Evolutionary conservation across 306 rosid species (phyloP), one percentile per base, ranked within the genome.

Genomic region (Ormosia semicastrata): DNA sequence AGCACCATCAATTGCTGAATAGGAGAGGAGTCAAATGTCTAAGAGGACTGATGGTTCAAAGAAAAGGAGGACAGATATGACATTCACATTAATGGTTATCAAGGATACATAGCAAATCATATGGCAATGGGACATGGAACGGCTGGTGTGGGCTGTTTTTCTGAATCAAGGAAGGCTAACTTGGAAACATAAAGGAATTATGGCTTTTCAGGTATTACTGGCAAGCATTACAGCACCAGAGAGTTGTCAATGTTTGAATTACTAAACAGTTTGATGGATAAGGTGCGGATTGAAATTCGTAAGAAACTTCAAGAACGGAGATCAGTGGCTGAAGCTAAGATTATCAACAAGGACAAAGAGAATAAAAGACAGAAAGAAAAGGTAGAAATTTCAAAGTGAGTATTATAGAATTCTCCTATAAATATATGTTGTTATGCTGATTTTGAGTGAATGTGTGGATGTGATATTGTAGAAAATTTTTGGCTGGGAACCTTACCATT

Each of bases 271-370:
- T 80, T 93, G 83, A 62, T 91, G 77, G 83, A 81, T 39, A 95
- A 88, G 88, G 90, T 97, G 2, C 92, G 81, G 71, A 71, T 4
- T 75, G 94, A 86, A 69, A 85, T 95, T 78, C 68, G 70, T 37
- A 93, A 86, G 88, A 85, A 71, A 81, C 97, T 96, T 79, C 71
- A 89, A 83, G 90, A 87, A 78, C 81, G 87, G 92, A 89, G 76
- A 74, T 87, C 87, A 67, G 17, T 36, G 76, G 75, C 90, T 75
- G 85, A 79, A 86, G 83, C 88, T 70, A 83, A 77, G 84, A 57
- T 50, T 10, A 15, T 24, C 73, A 86, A 62, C 71, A 92, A 86
- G 80, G 85, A 76, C 64, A 86, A 66, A 58, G 89, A 84, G 79
- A 85, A 81, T 5, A 91, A 86, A 88, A 90, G 90, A 85, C 89